phyloP scores from a whole-genome alignment of 352 stramenopile genomes.

The Peronosclerospora sorghi region DNA sequence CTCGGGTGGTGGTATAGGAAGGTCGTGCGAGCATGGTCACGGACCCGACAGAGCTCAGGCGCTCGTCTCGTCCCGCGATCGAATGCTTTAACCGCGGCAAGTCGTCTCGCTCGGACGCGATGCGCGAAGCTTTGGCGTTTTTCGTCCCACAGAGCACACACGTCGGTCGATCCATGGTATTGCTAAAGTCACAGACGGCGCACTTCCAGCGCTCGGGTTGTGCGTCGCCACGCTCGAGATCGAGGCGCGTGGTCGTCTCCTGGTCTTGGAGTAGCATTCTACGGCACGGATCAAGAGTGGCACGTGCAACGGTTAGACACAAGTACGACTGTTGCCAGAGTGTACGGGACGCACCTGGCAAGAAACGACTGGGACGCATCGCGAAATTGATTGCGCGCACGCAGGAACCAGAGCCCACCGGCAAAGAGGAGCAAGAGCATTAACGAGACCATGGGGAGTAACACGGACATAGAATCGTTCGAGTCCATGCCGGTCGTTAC shows the following conservation, averaged over 20 bases:
- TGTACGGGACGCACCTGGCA: conserved; percentile 18
- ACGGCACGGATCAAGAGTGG: neutral
- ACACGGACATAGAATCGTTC: conserved; percentile 43
- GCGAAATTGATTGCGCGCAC: conserved; percentile 28
- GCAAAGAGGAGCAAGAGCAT: conserved; percentile 58
- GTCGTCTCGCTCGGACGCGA: conserved; percentile 13
- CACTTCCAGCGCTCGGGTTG: conserved; percentile 69
- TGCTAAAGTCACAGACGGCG: conserved; percentile 70
- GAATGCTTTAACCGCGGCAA: conserved; percentile 20
- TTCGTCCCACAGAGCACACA: conserved; percentile 71
- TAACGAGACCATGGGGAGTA: conserved; percentile 56
- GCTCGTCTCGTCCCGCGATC: conserved; percentile 17
- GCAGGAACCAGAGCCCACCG: conserved; percentile 54
- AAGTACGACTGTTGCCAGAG: neutral
- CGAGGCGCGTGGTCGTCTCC: conserved; percentile 55
- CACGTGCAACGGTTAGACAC: neutral
- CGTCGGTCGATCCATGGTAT: conserved; percentile 42
- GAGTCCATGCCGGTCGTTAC: conserved; percentile 9
- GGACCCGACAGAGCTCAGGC: conserved; percentile 15
- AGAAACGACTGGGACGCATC: conserved; percentile 34
- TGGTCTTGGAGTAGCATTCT: conserved; percentile 44
- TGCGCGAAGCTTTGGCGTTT: conserved; percentile 17
- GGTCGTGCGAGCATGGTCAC: conserved; percentile 18
- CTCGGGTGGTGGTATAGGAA: conserved; percentile 9
- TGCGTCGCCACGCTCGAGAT: conserved; percentile 53